Base-by-base conservation (phyloP, 805 yeast genomes). In the Soucietia sequanensis region DNA sequence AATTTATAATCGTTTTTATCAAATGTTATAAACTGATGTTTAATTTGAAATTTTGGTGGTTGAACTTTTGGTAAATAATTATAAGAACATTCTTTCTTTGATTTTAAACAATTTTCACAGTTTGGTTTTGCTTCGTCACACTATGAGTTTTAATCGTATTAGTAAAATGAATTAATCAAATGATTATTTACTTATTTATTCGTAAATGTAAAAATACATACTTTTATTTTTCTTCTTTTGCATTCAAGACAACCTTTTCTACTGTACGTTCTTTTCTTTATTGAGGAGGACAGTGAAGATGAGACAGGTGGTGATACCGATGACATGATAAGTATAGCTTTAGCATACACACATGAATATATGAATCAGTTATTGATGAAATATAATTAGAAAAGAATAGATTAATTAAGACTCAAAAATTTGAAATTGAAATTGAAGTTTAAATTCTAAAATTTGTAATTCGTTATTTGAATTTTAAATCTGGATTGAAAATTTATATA, bases 91-190 rank as follows among this genome's bases (percentile, higher is more conserved):
- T n/a, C 11, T 20, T 42, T 44, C 13, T 34, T 29, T 4, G 38
- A 25, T 29, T 32, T 39, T 8, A 18, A 29, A 23, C 49, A 44
- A 27, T 44, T 44, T 19, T 29, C 27, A 27, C 49, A 44, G 6
- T 19, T 14, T 5, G 49, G 49, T 34, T 38, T 37, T 3, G 30
- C 29, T 40, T 44, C 49, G 27, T 44, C 49, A 33, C 49, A 44
- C 47, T 44, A 30, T 8, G 12, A 16, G 35, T 23, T 21, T 19
- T 11, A 10, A 14, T 25, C n/a, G 17, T 19, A 6, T n/a, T 14
- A 17, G 4, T 12, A 12, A 33, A 23, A 15, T 4, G 14, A 7
- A 10, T 6, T 7, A 4, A 16, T 13, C n/a, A n/a, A n/a, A n/a
- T n/a, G n/a, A n/a, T n/a, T n/a, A n/a, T n/a, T n/a, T n/a, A n/a